Evolutionary conservation across 2,329 filamentous ascomycete species (phyloP).

Genomic region (Colletotrichum sp.): DNA sequence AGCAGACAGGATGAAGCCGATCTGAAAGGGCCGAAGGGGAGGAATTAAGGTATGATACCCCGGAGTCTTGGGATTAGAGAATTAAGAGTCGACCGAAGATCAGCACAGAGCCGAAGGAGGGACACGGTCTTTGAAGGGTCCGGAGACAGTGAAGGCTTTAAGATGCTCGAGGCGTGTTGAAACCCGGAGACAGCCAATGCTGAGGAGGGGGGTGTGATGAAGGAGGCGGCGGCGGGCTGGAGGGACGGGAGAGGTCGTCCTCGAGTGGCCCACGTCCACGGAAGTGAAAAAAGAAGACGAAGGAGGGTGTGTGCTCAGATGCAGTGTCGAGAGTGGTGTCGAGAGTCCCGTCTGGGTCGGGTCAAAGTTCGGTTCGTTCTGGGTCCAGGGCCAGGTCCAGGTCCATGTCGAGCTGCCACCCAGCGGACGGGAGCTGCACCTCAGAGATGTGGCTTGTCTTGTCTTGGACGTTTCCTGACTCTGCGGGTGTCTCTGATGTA

Average conservation of each 20-base stretch:
- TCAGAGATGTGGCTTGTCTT: constrained; percentile 4
- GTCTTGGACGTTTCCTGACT: not conserved
- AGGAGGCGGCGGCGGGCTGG: not conserved
- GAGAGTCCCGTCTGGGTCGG: not conserved
- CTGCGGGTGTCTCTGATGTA: not conserved
- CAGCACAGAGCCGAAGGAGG: constrained; percentile 8
- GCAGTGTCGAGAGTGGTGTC: not conserved
- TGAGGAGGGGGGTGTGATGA: not conserved
- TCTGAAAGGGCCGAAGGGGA: not conserved
- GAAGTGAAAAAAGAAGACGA: not conserved
- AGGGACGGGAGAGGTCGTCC: not conserved
- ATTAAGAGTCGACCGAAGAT: constrained; percentile 14
- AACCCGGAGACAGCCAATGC: not conserved
- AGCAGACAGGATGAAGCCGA: constrained; percentile 3
- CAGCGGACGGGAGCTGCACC: constrained; percentile 4
- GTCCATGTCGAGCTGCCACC: constrained; percentile 16
- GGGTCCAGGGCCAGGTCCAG: constrained; percentile 13
- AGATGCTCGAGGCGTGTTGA: constrained; percentile 6
- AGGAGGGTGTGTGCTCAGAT: constrained; percentile 10
- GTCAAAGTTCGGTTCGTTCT: constrained; percentile 1
- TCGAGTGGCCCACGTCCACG: not conserved
- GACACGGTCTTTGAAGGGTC: not conserved
- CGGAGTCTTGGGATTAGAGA: not conserved
- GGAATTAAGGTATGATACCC: not conserved
- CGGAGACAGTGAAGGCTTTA: constrained; percentile 15